Evolutionary conservation across 805 yeast genomes (phyloP), one percentile per base, ranked within the genome.

Genomic region (Candida arabinofermentans): DNA sequence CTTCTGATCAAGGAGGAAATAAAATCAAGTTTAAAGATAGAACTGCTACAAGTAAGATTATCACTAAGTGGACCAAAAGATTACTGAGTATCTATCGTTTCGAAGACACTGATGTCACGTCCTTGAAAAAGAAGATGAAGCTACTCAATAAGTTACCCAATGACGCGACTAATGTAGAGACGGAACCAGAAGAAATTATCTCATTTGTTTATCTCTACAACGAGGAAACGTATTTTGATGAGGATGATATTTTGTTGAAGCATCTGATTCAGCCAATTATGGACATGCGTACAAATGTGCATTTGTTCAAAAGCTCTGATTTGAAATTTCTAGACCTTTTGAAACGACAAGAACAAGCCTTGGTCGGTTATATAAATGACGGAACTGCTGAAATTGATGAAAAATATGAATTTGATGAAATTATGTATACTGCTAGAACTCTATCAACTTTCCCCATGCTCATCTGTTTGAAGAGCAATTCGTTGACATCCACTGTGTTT

Each of bases 371-470:
- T 43, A 64, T 78, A 23, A 73, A 75, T 49, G 62, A 71, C 34
- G 72, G 50, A n/a, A n/a, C 36, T 0, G 14, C 40, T 12, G 49
- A 44, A 19, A 38, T 39, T 6, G 27, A 36, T 5, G 37, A 41
- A 2, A 36, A 43, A 4, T 57, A 62, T 16, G 54, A 51, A 33
- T 73, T 69, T 47, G 67, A 77, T 55, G 67, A 70, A 39, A 72
- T 71, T 16, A 58, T 74, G 65, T 69, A 67, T 46, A 59, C 69
- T 14, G 67, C 83, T 19, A 73, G 77, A 22, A 68, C 82, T 2
- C 57, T 79, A 21, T 70, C 88, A 0, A 69, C 81, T 7, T 67
- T 67, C 27, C 95, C 95, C 2, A 78, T 86, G 13, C 51, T 85
- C 16, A 61, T 79, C 24, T 65, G 82, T 18, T 74, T 81, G 58